A percentile compares a stretch with the other conserved stretches of the same genome.
These are phyloP conservation scores for Hypoxylon rubiginosum DNA, from an alignment of 2,329 filamentous ascomycete genomes.

Conservation along the genomic window DNA sequence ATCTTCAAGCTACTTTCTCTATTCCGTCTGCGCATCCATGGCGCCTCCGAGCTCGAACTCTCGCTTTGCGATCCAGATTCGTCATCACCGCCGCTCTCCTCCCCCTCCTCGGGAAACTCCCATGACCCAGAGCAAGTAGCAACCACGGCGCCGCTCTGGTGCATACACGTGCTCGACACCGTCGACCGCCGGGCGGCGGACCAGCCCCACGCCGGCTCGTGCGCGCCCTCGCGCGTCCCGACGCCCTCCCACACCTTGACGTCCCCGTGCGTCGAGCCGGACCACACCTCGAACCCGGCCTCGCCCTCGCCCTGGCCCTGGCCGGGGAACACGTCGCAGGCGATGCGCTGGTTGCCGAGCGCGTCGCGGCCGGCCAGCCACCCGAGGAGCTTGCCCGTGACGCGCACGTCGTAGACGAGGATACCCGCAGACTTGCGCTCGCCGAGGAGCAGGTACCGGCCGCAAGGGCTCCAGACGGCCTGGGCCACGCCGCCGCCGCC, in stretches of 20 bases:
- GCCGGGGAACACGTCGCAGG: constrained; percentile 67
- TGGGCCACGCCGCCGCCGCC: constrained; percentile 74
- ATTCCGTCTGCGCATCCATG: constrained; percentile 49
- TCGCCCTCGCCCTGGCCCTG: constrained; percentile 27
- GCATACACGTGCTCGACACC: constrained; percentile 64
- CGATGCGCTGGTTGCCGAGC: constrained; percentile 68
- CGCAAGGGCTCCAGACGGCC: constrained; percentile 72
- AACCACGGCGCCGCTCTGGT: constrained; percentile 67
- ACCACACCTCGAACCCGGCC: constrained; percentile 72
- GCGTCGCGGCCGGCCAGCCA: constrained; percentile 65
- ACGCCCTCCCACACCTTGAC: constrained; percentile 72
- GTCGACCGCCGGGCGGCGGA: constrained; percentile 59
- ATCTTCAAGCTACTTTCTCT: constrained; percentile 62
- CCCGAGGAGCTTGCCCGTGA: constrained; percentile 68
- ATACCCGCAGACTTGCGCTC: constrained; percentile 69
- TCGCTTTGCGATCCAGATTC: constrained; percentile 17
- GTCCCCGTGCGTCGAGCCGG: constrained; percentile 66
- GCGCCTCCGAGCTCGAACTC: constrained; percentile 1
- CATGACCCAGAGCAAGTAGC: constrained; percentile 71
- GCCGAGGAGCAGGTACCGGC: constrained; percentile 72
- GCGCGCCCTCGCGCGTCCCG: constrained; percentile 61
- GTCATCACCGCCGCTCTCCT: constrained; percentile 6
- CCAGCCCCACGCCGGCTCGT: constrained; percentile 65
- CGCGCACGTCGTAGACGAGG: constrained; percentile 74
- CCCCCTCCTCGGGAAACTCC: constrained; percentile 52